Evolutionary conservation across 192 early-diverging fungal genomes (phyloP).

Genomic region (Phlyctochytrium bullatum): DNA sequence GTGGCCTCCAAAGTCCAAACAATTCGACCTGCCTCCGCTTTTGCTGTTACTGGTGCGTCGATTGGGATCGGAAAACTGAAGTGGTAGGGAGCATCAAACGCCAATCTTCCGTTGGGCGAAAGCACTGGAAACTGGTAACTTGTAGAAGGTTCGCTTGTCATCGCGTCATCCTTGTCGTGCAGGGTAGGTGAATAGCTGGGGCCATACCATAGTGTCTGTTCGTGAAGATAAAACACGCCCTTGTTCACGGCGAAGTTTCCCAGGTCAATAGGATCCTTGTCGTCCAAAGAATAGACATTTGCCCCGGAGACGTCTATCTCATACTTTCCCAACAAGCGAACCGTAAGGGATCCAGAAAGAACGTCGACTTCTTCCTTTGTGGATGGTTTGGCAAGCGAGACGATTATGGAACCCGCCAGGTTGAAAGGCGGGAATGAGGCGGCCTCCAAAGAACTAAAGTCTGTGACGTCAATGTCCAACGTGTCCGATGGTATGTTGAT

Average conservation of each 20-base stretch:
- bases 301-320: slow-evolving; percentile 1
- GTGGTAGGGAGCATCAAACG: not conserved
- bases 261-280: not conserved
- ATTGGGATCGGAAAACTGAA: not conserved
- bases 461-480: slow-evolving; percentile 2
- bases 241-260: not conserved
- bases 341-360: slow-evolving; percentile 19
- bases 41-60: not conserved
- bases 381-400: not conserved
- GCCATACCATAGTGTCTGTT: slow-evolving; percentile 9
- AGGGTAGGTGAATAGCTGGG: not conserved
- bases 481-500: not conserved
- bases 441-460: not conserved
- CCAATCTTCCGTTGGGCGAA: not conserved
- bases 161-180: not conserved
- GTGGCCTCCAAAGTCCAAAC: slow-evolving; percentile 1
- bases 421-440: not conserved
- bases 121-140: not conserved
- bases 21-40: not conserved
- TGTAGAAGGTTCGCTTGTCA: not conserved
- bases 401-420: not conserved
- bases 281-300: not conserved
- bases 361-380: slow-evolving; percentile 6
- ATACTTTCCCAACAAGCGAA: slow-evolving; percentile 1
- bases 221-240: slow-evolving; percentile 5